These are phyloP conservation scores for Beauveria rudraprayagi DNA, from an alignment of 2,329 filamentous ascomycete species.

Conservation along the genomic window DNA sequence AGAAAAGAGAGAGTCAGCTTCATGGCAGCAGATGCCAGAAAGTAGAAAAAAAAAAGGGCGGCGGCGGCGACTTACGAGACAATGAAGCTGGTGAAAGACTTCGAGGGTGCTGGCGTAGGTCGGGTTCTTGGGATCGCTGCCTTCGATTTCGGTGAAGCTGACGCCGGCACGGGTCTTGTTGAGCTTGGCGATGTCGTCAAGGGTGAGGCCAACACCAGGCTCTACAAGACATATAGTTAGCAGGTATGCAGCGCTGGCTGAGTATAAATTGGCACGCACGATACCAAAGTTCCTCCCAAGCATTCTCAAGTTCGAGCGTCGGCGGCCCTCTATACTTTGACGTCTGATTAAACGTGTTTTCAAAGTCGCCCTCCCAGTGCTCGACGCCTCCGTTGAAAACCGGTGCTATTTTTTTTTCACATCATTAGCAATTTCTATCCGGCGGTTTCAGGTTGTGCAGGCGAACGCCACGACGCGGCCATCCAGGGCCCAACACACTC, in stretches of 20 bases:
- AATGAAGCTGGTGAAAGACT: conserved; percentile 15
- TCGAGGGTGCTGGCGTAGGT: conserved; percentile 14
- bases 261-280: neutral
- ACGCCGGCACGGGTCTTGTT: conserved; percentile 8
- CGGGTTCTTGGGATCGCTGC: conserved; percentile 6
- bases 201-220: neutral
- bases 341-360: conserved; percentile 3
- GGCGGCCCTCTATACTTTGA: conserved; percentile 10
- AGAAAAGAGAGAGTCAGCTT: neutral
- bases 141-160: neutral
- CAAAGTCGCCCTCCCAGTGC: conserved; percentile 8
- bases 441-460: neutral
- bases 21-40: no score
- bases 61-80: conserved; percentile 7
- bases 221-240: neutral
- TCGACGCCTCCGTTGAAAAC: conserved; percentile 5
- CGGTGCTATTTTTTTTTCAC: neutral
- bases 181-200: conserved; percentile 3
- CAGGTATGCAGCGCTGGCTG: neutral
- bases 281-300: conserved; percentile 10
- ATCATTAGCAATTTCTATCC: neutral
- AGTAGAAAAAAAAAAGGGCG: neutral
- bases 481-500: neutral
- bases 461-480: neutral
- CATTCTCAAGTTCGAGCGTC: conserved; percentile 4